Evolutionary conservation across 1,284 basidiomycete species (phyloP).

Genomic region (Erythrobasidium hasegawianum): DNA sequence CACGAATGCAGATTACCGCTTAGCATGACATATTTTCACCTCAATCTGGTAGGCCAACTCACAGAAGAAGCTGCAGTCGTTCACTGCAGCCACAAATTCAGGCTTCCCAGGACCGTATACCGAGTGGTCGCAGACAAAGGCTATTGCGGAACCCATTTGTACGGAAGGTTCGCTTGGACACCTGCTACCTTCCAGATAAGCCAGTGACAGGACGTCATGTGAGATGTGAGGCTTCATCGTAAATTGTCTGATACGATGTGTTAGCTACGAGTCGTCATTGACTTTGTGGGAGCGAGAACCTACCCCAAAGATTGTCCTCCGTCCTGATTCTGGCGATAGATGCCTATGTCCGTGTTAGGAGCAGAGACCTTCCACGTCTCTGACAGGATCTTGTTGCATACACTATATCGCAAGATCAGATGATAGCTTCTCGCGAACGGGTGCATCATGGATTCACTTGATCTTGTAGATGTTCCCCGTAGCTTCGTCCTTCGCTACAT

Average conservation of each 20-base stretch:
- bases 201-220: conserved; percentile 20
- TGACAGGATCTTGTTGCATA: conserved; percentile 11
- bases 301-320: conserved; percentile 24
- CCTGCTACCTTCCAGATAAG: conserved; percentile 21
- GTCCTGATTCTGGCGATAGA: conserved; percentile 14
- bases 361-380: conserved; percentile 28
- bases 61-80: conserved; percentile 28
- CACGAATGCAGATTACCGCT: neutral
- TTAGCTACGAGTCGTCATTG: too few relatives aligned
- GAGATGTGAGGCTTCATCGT: conserved; percentile 20
- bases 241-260: conserved; percentile 14
- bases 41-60: neutral
- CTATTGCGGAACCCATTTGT: conserved; percentile 25
- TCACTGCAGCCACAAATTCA: conserved; percentile 19
- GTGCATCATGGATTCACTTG: too few relatives aligned
- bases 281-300: too few relatives aligned
- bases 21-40: too few relatives aligned
- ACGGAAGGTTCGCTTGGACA: conserved; percentile 14
- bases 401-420: too few relatives aligned
- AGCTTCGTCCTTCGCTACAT: conserved; percentile 30
- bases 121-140: conserved; percentile 26
- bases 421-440: too few relatives aligned
- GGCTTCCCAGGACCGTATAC: conserved; percentile 28
- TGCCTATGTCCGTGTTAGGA: conserved; percentile 1
- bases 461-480: conserved; percentile 29